phyloP scores from a whole-genome alignment of 768 basidiomycete genomes.

The Neoboletus brunneissimus region DNA sequence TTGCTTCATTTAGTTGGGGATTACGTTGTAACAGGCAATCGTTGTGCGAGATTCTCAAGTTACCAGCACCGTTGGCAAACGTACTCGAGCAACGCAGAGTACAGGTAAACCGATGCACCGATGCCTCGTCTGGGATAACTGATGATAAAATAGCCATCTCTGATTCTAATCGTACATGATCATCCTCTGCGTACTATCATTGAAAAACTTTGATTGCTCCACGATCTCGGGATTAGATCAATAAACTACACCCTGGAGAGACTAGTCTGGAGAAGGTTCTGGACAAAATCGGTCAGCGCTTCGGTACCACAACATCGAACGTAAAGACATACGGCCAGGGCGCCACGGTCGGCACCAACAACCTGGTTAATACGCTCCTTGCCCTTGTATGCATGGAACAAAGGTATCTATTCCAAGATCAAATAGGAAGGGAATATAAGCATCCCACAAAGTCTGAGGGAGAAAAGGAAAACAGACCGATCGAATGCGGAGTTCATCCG shows the following conservation, averaged over 20 bases:
- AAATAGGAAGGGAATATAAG: background rate
- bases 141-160: background rate
- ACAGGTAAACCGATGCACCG: background rate
- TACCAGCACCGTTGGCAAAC: background rate
- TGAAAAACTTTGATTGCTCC: background rate
- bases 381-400: conserved; percentile 11
- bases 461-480: conserved; percentile 41
- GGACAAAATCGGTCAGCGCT: background rate
- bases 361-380: background rate
- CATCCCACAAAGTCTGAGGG: fast-evolving
- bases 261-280: background rate
- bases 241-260: background rate
- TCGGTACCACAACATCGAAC: background rate
- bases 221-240: background rate
- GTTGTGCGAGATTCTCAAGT: background rate
- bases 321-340: conserved; percentile 4
- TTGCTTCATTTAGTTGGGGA: background rate
- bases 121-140: background rate
- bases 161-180: background rate
- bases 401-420: conserved; percentile 17
- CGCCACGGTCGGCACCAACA: background rate
- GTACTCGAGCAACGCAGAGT: background rate
- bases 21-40: background rate
- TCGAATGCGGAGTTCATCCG: conserved; percentile 49
- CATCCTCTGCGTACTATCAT: background rate